phyloP scores from a whole-genome alignment of 768 basidiomycete species.

The Pleurotus cornucopiae region DNA sequence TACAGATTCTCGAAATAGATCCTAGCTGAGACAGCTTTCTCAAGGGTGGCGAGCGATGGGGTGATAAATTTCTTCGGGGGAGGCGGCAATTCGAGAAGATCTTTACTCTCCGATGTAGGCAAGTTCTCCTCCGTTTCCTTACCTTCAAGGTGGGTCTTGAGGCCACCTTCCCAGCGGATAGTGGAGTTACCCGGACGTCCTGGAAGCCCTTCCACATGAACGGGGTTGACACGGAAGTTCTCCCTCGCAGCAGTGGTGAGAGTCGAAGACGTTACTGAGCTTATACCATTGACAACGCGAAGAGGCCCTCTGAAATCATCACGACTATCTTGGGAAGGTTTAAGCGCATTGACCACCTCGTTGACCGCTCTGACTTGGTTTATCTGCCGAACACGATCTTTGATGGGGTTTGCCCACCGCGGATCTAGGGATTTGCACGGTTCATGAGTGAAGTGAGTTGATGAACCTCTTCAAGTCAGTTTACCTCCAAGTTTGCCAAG shows the following conservation, averaged over 20 bases:
- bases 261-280: conserved; percentile 63
- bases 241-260: conserved; percentile 75
- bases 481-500: conserved; percentile 84
- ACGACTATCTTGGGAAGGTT: conserved; percentile 45
- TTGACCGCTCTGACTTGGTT: conserved; percentile 73
- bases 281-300: conserved; percentile 77
- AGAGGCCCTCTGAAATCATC: conserved; percentile 50
- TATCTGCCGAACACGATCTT: conserved; percentile 62
- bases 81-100: conserved; percentile 27
- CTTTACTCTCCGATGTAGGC: conserved; percentile 24
- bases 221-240: conserved; percentile 46
- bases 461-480: conserved; percentile 19
- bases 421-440: conserved; percentile 53
- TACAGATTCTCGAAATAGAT: conserved; percentile 94
- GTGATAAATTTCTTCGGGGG: conserved; percentile 56
- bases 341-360: conserved; percentile 69
- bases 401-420: conserved; percentile 85
- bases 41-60: conserved; percentile 87
- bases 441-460: conserved; percentile 19
- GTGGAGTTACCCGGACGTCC: conserved; percentile 59
- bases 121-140: conserved; percentile 53
- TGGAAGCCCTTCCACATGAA: conserved; percentile 45
- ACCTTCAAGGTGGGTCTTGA: conserved; percentile 63
- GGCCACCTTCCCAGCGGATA: conserved; percentile 54
- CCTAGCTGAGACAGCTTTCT: conserved; percentile 88